Evolutionary conservation across 371 early-diverging fungal genomes (phyloP).

Genomic region (Homolaphlyctis polyrhiza): DNA sequence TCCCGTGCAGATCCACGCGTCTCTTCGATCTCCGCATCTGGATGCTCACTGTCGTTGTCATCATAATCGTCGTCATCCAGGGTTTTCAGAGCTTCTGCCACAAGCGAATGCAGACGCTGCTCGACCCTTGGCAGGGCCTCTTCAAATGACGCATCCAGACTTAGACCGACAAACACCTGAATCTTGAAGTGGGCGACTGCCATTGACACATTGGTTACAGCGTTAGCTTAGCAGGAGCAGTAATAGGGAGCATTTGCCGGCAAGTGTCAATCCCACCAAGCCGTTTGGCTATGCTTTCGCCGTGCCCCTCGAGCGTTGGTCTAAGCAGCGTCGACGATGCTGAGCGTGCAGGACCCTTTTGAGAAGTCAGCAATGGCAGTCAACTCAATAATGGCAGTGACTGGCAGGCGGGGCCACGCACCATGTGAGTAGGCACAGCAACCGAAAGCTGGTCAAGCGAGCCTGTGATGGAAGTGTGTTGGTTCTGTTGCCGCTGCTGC

Average conservation of each 20-base stretch:
- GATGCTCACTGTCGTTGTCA: too few relatives aligned
- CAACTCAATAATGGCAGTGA: too few relatives aligned
- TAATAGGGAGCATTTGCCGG: too few relatives aligned
- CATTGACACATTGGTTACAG: too few relatives aligned
- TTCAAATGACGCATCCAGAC: not conserved
- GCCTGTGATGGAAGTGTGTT: not conserved
- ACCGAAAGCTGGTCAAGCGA: slow-evolving; percentile 8
- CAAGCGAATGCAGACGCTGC: not conserved
- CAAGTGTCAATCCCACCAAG: too few relatives aligned
- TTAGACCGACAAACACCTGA: not conserved
- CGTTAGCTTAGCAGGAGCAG: too few relatives aligned
- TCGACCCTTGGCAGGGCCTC: not conserved
- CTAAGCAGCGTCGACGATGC: slow-evolving; percentile 4
- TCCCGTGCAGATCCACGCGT: too few relatives aligned
- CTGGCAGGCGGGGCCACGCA: too few relatives aligned
- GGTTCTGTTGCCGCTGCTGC: not conserved
- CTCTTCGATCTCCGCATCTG: too few relatives aligned
- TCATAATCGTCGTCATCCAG: too few relatives aligned
- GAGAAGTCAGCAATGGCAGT: too few relatives aligned
- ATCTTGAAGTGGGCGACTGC: not conserved
- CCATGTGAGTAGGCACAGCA: not conserved
- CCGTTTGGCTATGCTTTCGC: slow-evolving; percentile 7
- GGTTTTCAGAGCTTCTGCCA: too few relatives aligned
- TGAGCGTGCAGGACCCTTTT: not conserved
- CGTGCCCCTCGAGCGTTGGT: slow-evolving; percentile 8